phyloP scores from a whole-genome alignment of 805 yeast species.

The Wickerhamomyces silvicola region DNA sequence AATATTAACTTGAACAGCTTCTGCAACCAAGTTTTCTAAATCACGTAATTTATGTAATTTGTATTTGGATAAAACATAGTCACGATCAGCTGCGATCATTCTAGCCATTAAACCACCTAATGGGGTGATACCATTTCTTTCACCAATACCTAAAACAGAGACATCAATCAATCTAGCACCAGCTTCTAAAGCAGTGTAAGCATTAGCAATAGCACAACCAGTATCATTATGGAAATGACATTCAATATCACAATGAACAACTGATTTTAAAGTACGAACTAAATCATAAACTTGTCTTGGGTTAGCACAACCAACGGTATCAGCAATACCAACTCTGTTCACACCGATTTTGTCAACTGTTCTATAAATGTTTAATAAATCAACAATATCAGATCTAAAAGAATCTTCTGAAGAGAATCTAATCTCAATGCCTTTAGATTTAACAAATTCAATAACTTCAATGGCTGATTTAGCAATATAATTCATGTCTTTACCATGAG shows the following conservation, averaged over 20 bases:
- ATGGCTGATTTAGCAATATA: conserved; percentile 93
- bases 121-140: conserved; percentile 97
- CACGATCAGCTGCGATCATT: conserved; percentile 98
- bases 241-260: conserved; percentile 94
- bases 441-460: conserved; percentile 96
- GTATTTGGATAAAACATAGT: conserved; percentile 89
- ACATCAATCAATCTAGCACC: conserved; percentile 95
- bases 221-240: conserved; percentile 99
- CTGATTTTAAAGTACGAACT: conserved; percentile 86
- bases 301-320: conserved; percentile 98
- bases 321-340: conserved; percentile 98
- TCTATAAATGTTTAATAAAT: conserved; percentile 87
- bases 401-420: conserved; percentile 97
- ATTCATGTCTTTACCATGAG: conserved; percentile 98
- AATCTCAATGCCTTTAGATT: conserved; percentile 93
- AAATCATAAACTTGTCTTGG: conserved; percentile 98
- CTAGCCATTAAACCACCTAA: conserved; percentile 98
- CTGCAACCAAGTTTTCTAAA: conserved; percentile 92
- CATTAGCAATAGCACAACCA: conserved; percentile 98
- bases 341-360: conserved; percentile 97
- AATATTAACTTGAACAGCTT: conserved; percentile 92
- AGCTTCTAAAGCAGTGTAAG: conserved; percentile 96
- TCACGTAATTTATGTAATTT: conserved; percentile 94
- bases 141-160: conserved; percentile 96
- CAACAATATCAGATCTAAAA: conserved; percentile 94